These are phyloP conservation scores for Teratosphaeria zuluensis DNA, from an alignment of 2,329 filamentous ascomycete genomes.

Conservation along the genomic window DNA sequence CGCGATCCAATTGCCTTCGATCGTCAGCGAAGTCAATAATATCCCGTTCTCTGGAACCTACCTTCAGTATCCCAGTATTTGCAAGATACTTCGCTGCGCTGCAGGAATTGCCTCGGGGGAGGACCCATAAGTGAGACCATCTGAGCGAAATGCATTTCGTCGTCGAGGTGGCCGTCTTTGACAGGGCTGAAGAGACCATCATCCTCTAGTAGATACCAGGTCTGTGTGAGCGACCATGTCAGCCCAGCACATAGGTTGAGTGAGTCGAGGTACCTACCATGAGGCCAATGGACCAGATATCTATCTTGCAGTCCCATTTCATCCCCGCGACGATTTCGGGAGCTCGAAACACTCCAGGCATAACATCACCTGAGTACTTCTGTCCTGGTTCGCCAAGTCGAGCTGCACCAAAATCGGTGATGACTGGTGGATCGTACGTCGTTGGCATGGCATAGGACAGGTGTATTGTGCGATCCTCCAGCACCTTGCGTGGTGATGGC, in stretches of 20 bases:
- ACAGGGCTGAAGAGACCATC: not conserved
- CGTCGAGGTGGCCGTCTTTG: not conserved
- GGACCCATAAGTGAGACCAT: conserved; percentile 19
- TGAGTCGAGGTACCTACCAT: conserved; percentile 5
- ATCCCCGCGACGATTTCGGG: conserved; percentile 11
- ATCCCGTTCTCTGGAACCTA: conserved; percentile 11
- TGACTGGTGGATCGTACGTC: conserved; percentile 7
- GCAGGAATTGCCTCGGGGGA: conserved; percentile 27
- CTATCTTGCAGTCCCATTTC: conserved; percentile 8
- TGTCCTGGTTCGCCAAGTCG: conserved; percentile 4
- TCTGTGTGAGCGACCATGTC: not conserved
- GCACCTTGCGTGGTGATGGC: conserved; percentile 18
- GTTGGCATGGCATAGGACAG: conserved; percentile 18
- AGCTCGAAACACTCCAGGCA: conserved; percentile 8
- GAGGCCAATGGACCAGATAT: conserved; percentile 11
- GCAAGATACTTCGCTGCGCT: conserved; percentile 18
- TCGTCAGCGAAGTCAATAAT: not conserved
- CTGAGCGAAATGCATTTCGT: not conserved
- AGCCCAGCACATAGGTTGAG: conserved; percentile 5
- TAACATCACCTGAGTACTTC: conserved; percentile 7
- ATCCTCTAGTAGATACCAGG: not conserved
- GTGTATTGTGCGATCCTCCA: conserved; percentile 21
- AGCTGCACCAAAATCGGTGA: conserved; percentile 9
- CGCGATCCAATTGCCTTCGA: conserved; percentile 22
- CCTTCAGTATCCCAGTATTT: conserved; percentile 21